Conservation (phyloP, 1,284 basidiomycete species). For the Microstroma glucosiphilum region DNA sequence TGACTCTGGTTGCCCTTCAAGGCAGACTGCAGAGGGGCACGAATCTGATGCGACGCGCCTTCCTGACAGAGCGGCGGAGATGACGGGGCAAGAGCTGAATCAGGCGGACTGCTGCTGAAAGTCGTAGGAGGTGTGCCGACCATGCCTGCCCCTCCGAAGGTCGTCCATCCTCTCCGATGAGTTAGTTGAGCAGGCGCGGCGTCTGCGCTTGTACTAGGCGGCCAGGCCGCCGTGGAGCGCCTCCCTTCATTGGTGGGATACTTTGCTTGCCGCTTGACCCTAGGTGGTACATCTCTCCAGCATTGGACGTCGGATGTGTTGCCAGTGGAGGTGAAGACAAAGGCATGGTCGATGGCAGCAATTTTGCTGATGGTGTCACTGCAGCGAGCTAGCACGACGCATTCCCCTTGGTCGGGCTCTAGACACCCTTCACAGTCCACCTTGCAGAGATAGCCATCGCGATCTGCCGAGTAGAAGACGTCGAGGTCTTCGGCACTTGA, state of each 20-base stretch:
- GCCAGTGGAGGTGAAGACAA: conserved; percentile 85
- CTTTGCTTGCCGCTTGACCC: conserved; percentile 25
- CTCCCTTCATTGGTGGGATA: conserved; percentile 24
- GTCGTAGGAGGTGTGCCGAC: no score
- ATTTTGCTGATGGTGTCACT: conserved; percentile 64
- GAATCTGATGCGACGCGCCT: no score
- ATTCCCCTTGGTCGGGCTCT: conserved; percentile 81
- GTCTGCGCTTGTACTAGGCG: not conserved
- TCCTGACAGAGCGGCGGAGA: no score
- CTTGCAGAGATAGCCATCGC: conserved; percentile 78
- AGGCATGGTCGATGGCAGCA: conserved; percentile 72
- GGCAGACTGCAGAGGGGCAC: no score
- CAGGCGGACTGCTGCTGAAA: no score
- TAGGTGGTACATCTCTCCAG: conserved; percentile 63
- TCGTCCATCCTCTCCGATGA: not conserved
- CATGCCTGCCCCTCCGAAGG: not conserved
- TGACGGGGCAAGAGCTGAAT: no score
- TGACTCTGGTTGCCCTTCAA: no score
- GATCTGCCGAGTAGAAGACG: conserved; percentile 91
- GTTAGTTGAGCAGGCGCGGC: no score
- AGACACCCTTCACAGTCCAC: conserved; percentile 77
- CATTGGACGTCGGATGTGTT: conserved; percentile 67
- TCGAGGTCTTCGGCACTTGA: conserved; percentile 82
- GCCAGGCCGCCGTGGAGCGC: not conserved
- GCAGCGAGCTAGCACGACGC: conserved; percentile 61